Base-by-base conservation (phyloP, 2,329 filamentous ascomycete species). In the Talaromyces rugulosus region DNA sequence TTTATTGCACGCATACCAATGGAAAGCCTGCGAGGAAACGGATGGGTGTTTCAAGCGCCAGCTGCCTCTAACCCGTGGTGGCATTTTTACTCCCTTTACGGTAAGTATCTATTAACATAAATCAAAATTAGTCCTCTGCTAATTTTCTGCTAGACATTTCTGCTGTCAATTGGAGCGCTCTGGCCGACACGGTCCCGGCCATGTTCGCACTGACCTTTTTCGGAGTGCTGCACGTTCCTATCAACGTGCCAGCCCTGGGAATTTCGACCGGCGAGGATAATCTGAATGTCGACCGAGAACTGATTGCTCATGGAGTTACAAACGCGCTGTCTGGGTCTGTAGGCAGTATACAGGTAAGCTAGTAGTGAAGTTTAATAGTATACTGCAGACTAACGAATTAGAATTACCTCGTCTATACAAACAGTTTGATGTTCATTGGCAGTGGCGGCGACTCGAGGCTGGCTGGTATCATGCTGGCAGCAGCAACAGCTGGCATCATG, bases 191-290 rank as follows among this genome's bases (percentile, higher is more conserved):
- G 1, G 83, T 97, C 33, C 95, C 95, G 0, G 93, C 95, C 33
- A 98, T 99, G 91, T 87, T 99, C 69, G 95, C 95, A 0, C 80
- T 99, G 64, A 98, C 95, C 0, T 99, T 99, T 80, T 99, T 99
- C 70, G 95, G 95, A 58, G 89, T 99, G 61, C 84, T 99, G 2
- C 95, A 99, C 73, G 95, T 99, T 2, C 95, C 95, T 0, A 99
- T 99, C 77, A 99, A 99, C 70, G 93, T 99, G 4, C 95, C 95
- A 2, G 95, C 95, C 2, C 80, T 99, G 62, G 95, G 92, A 0
- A 89, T 96, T 56, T 92, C 92, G 34, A 91, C 90, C 4, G 92
- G 92, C 51, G 93, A 98, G 75, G 95, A 99, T 72, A 90, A 98
- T 71, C 85, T 96, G 33, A 88, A 96, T 72, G 86, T 99, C 56